Conservation (phyloP, 148 eudicot genomes). For the Nepenthes gracilis region DNA sequence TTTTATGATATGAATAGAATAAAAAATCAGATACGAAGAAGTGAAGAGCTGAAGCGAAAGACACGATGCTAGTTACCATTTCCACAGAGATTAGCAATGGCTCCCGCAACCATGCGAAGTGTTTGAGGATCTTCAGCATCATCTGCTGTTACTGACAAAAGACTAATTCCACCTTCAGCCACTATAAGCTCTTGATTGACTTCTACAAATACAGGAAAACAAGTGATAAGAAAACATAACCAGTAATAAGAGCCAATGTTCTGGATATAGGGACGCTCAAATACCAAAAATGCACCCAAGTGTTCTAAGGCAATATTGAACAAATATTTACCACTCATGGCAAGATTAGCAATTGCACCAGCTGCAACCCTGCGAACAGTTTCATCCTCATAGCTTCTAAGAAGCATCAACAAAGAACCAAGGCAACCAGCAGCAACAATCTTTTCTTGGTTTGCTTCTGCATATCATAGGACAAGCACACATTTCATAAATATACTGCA, state of each 20-base stretch:
- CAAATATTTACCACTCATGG: slow-evolving; percentile 70
- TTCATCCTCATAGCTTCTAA: slow-evolving; percentile 89
- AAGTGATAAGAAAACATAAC: not conserved
- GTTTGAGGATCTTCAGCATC: slow-evolving; percentile 99
- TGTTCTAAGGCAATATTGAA: not conserved
- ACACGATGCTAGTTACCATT: slow-evolving; percentile 44
- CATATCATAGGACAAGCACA: slow-evolving; percentile 9
- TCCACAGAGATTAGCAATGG: slow-evolving; percentile 96
- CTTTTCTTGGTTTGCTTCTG: slow-evolving; percentile 89
- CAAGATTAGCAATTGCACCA: slow-evolving; percentile 99
- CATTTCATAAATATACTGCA: not conserved
- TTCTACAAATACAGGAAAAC: slow-evolving; percentile 37
- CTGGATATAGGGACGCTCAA: not conserved
- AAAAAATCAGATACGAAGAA: too few relatives aligned
- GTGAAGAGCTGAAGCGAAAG: too few relatives aligned
- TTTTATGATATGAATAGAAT: too few relatives aligned
- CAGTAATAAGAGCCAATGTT: not conserved
- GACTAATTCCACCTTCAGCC: slow-evolving; percentile 89
- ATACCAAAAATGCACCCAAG: not conserved
- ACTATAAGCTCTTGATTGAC: slow-evolving; percentile 92
- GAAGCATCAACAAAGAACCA: slow-evolving; percentile 88
- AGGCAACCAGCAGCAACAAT: slow-evolving; percentile 99
- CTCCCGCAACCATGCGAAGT: slow-evolving; percentile 99
- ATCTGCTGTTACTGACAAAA: slow-evolving; percentile 79
- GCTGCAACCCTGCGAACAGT: slow-evolving; percentile 96